Evolutionary conservation across 768 basidiomycete genomes (phyloP).

Genomic region (Neoboletus magnificus): DNA sequence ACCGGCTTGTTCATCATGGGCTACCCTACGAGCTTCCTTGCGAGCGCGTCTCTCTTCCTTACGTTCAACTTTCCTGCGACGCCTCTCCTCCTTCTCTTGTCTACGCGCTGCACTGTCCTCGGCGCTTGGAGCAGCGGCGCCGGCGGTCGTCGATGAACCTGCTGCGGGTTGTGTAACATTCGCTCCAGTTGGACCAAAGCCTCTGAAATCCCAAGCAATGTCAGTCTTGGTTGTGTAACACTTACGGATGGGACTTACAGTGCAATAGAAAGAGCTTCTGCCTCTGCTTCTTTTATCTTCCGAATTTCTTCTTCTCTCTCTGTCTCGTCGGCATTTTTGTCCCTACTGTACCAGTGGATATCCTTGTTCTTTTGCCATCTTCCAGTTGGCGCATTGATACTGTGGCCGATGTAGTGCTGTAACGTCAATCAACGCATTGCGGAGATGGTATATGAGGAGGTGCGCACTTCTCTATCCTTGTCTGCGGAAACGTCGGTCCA

Average conservation of each 20-base stretch:
- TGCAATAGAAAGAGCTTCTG: conserved; percentile 79
- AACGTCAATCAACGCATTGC: not conserved
- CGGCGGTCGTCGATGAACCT: conserved; percentile 17
- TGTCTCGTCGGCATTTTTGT: conserved; percentile 39
- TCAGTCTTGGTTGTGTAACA: conserved; percentile 1
- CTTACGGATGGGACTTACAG: conserved; percentile 47
- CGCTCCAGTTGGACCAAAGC: conserved; percentile 60
- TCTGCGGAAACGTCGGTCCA: conserved; percentile 89
- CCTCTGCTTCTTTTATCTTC: conserved; percentile 82
- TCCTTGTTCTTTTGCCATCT: conserved; percentile 99
- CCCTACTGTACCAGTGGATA: conserved; percentile 91
- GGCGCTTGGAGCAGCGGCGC: conserved; percentile 14
- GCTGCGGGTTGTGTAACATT: conserved; percentile 23
- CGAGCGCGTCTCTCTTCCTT: conserved; percentile 59
- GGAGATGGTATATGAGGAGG: not conserved
- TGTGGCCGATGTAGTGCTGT: conserved; percentile 93
- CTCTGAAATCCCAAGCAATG: conserved; percentile 43
- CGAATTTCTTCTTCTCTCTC: conserved; percentile 72
- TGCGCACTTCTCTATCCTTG: conserved; percentile 83
- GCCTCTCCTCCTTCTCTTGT: conserved; percentile 48
- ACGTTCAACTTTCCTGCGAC: conserved; percentile 47
- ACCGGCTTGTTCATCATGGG: conserved; percentile 32
- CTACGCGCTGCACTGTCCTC: conserved; percentile 32
- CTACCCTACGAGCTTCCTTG: conserved; percentile 47
- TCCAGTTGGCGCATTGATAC: conserved; percentile 91